Conservation (phyloP, 2,329 filamentous ascomycete genomes). For the Cladorrhinum sp. region DNA sequence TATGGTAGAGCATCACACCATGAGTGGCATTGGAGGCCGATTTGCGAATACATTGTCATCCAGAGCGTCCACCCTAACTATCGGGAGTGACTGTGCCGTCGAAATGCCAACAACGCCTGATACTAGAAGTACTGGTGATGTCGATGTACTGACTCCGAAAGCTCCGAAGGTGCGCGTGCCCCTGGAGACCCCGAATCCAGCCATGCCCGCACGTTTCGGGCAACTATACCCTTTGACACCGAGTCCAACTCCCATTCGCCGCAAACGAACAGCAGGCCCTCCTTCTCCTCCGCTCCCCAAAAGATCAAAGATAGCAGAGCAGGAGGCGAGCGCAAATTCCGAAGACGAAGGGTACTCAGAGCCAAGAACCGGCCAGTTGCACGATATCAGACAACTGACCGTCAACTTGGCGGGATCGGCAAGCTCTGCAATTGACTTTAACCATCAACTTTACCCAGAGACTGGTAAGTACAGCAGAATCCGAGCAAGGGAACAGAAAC, state of each 20-base stretch:
- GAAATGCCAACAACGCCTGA: neutral
- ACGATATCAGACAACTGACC: constrained; percentile 5
- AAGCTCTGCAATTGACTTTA: neutral
- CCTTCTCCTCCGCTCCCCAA: constrained; percentile 14
- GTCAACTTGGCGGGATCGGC: constrained; percentile 5
- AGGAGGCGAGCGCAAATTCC: neutral
- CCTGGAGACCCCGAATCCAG: neutral
- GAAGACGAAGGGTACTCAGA: neutral
- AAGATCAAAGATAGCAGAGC: neutral
- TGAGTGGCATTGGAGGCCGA: constrained; percentile 16
- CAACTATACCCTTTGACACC: constrained; percentile 12
- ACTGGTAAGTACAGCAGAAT: neutral
- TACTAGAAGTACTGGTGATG: neutral
- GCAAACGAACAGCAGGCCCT: constrained; percentile 14
- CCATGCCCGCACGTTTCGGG: neutral
- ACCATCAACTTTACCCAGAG: neutral
- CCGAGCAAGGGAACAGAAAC: neutral
- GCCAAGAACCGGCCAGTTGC: neutral
- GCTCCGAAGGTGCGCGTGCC: neutral
- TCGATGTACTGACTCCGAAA: neutral
- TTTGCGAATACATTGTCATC: constrained; percentile 14
- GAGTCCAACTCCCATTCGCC: constrained; percentile 6
- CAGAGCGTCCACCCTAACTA: constrained; percentile 12
- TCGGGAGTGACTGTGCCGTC: constrained; percentile 12
- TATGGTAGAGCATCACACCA: constrained; percentile 8